Base-by-base conservation (phyloP, 257 asterid species). In the Cruciata laevipes region DNA sequence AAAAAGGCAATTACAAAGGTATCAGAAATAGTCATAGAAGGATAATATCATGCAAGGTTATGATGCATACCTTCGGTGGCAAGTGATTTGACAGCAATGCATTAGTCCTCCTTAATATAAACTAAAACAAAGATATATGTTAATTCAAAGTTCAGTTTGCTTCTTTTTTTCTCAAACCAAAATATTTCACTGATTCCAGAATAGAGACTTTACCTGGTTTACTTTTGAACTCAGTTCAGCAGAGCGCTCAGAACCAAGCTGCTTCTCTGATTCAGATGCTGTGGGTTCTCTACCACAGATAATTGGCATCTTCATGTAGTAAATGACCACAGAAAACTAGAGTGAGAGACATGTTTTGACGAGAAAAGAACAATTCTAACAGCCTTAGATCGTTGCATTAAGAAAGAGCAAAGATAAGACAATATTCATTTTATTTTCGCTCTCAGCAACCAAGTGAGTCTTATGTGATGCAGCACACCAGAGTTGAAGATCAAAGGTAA, bases 31-130 rank as follows among this genome's bases (percentile, higher is more conserved):
- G 35, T 10, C 65, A 37, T 32, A 5, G 25, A 47, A 42, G 23
- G 31, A 35, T 32, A 27, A 18, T n/a, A 11, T 9, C 0, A 32
- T 2, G n/a, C 25, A 61, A 32, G 49, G 24, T 31, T 24, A 21
- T 44, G 37, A 6, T 25, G 44, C 63, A n/a, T 86, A 90, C 99
- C 99, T 93, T 93, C 16, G 99, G 99, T 32, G 99, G 99, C 76
- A 93, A 85, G 88, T 93, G 99, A 76, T 90, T 93, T 24, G 99
- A 93, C 47, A 90, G 80, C 63, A 93, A 77, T n/a, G 96, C 83
- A 82, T 90, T 93, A 68, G 99, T 93, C 91, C 99, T 86, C 83
- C 99, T 85, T 83, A 93, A 76, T 80, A 93, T 88, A 79, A 90
- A 93, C 97, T 90, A 96, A 73, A 83, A 77, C 30, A 57, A 66